Evolutionary conservation across 345 rosid species (phyloP), one percentile per base, ranked within the genome.

Genomic region (Diplotaxis tenuifolia): DNA sequence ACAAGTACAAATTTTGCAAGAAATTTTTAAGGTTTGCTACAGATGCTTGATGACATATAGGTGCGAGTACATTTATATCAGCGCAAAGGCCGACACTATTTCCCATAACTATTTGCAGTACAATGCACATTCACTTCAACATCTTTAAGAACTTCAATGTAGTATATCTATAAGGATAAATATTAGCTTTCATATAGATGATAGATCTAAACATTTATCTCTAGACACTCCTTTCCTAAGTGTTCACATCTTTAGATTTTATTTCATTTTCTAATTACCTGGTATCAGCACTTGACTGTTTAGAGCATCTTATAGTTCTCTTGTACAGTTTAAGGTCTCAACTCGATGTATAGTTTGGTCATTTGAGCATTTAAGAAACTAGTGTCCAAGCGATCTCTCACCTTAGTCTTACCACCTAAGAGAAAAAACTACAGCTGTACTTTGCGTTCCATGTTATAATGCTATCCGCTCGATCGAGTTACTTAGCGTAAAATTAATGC

Each of bases 1-100:
- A 54, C 10, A 64, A 56, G 25, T 32, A 49, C 62, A 45, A 29
- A 29, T 58, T 19, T 19, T 64, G 50, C 57, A 47, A 64, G 47
- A 60, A 7, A 10, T 0, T 47, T 14, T 72, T 66, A 14, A 66
- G 40, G 58, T 77, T 77, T 42, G 34, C 72, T 5, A 52, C 25
- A 27, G 65, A 36, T 71, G 71, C 32, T 64, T 65, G 68, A 71
- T 65, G 63, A 66, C 65, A 31, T 31, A 32, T 59, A 12, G 57
- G n/a, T 47, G 40, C 16, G 57, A 22, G 34, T 28, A 75, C 27
- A 65, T 50, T 9, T 53, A n/a, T 54, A 14, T 52, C 16, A 67
- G 31, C 27, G 28, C 21, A 22, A 21, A 67, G 20, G 23, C 65
- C 16, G 54, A 59, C 28, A 32, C 32, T 29, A 56, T 65, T 55